Conservation (phyloP, 805 yeast genomes). For the Cyberlindnera maclurae region DNA sequence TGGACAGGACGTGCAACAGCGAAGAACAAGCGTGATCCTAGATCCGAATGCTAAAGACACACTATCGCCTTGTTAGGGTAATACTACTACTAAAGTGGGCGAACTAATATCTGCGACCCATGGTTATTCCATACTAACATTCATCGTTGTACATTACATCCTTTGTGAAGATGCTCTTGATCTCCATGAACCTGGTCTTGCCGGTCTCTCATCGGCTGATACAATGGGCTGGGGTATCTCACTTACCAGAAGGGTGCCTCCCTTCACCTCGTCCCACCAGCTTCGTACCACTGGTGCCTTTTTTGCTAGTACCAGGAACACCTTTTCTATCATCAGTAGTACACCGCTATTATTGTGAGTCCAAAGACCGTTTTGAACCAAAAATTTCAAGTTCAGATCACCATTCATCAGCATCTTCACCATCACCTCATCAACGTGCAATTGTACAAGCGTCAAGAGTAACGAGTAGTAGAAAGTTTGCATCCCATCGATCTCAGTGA, state of each 20-base stretch:
- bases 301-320: slow-evolving; percentile 16
- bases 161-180: background rate
- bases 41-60: too few species aligned
- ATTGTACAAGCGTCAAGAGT: slow-evolving; percentile 19
- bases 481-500: slow-evolving; percentile 13
- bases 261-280: slow-evolving; percentile 21
- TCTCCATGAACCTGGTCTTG: slow-evolving; percentile 16
- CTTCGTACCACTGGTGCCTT: slow-evolving; percentile 11
- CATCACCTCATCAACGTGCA: slow-evolving; percentile 32
- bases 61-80: too few species aligned
- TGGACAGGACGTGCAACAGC: too few species aligned
- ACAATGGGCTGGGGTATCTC: slow-evolving; percentile 2
- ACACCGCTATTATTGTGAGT: slow-evolving; percentile 21
- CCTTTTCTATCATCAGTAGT: slow-evolving; percentile 21
- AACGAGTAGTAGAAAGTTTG: slow-evolving; percentile 23
- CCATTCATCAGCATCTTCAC: slow-evolving; percentile 24
- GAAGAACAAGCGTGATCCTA: too few species aligned
- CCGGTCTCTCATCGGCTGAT: slow-evolving; percentile 1
- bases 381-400: slow-evolving; percentile 21
- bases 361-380: slow-evolving; percentile 32
- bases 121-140: too few species aligned
- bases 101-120: too few species aligned
- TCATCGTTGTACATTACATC: background rate
- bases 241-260: slow-evolving; percentile 9
- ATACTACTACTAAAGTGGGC: too few species aligned